These are phyloP conservation scores for Talaromyces amestolkiae DNA, from an alignment of 2,329 filamentous ascomycete genomes.

Conservation along the genomic window DNA sequence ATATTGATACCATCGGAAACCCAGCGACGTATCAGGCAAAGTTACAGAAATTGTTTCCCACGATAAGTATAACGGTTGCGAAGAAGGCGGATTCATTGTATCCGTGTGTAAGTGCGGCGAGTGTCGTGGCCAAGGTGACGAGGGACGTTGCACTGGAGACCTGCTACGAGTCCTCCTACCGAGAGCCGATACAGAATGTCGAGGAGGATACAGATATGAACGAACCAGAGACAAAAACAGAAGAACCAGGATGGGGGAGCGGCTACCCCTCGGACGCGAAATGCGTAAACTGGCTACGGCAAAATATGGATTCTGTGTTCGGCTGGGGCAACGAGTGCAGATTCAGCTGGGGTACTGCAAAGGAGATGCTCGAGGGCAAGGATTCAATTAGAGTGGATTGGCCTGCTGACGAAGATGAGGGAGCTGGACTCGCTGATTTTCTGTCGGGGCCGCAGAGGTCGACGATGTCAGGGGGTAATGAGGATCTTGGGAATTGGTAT, in stretches of 20 bases:
- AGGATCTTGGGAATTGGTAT: constrained; percentile 81
- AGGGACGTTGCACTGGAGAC: constrained; percentile 84
- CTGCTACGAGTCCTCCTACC: constrained; percentile 60
- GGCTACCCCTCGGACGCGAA: constrained; percentile 88
- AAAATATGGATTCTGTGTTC: constrained; percentile 88
- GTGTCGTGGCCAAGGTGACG: constrained; percentile 94
- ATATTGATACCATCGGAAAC: constrained; percentile 89
- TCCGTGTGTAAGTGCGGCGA: constrained; percentile 88
- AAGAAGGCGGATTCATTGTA: constrained; percentile 93
- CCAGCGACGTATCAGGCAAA: constrained; percentile 80
- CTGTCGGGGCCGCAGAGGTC: constrained; percentile 49
- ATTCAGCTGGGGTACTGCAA: constrained; percentile 94
- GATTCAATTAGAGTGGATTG: constrained; percentile 74
- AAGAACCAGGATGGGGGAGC: constrained; percentile 70
- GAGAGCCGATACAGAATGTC: constrained; percentile 23
- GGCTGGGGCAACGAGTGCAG: constrained; percentile 92
- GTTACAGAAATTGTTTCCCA: constrained; percentile 80
- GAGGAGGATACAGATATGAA: constrained; percentile 20
- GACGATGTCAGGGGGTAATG: constrained; percentile 52
- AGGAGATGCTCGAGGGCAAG: constrained; percentile 85
- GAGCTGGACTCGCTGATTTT: constrained; percentile 73
- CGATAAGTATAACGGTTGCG: constrained; percentile 69
- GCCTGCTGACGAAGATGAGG: constrained; percentile 70
- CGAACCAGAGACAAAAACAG: constrained; percentile 24
- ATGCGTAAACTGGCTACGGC: constrained; percentile 76